Evolutionary conservation across 139 green algal genomes (phyloP), one percentile per base, ranked within the genome.

Genomic region (Tetradesmus lagerheimii): DNA sequence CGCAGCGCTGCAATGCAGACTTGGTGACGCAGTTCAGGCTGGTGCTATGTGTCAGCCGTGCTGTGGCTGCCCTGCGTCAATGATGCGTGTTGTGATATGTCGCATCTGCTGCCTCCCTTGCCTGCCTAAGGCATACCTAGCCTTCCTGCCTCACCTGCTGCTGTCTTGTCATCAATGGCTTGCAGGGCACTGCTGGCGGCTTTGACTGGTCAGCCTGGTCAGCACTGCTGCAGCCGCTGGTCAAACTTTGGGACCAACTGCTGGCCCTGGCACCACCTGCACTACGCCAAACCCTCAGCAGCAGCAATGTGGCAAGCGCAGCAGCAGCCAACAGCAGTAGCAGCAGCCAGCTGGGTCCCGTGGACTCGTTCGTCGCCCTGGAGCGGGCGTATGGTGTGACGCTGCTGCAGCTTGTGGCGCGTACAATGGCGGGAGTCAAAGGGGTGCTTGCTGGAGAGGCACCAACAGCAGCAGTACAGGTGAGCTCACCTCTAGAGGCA

Each of bases 281-380:
- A 15, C 37, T 88, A 14, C 53, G 82, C 12, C 82, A 83, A 77
- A 38, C 53, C 27, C 25, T 43, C 27, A 80, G 62, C 27, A 50
- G 16, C 82, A 53, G 34, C 50, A 47, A 41, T 39, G 4, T 31
- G 29, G 82, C 23, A 9, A 47, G 37, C 37, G 35, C 37, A 53
- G 23, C 64, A 62, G 83, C 74, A 53, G 77, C 77, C 16, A 79
- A 16, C 88, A 87, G 88, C 50, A 37, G 38, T 45, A 74, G 37
- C 86, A 66, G n/a, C 41, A 43, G 83, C 64, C 31, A 37, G 57
- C 29, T 47, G 27, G 31, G 84, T 20, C 91, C 94, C n/a, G 43
- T 96, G 41, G 92, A 95, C 4, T 90, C 89, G n/a, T 96, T 97
- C 83, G 88, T 96, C 11, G 85, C 64, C n/a, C 85, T 96, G 85